These are phyloP conservation scores for Solanum stenotomum DNA, from an alignment of 257 asterid species.

Conservation along the genomic window DNA sequence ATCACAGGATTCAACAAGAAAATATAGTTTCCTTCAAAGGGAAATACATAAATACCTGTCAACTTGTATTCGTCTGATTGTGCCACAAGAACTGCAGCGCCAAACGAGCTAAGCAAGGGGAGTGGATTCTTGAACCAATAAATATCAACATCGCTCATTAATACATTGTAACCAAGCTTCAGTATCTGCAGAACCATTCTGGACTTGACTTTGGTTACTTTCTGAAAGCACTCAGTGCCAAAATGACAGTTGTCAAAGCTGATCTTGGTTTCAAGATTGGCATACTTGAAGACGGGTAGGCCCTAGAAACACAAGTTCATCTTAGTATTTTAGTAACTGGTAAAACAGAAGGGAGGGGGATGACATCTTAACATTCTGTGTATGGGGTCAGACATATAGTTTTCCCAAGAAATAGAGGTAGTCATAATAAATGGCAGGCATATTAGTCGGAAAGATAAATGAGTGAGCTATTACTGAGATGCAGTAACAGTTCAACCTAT, in stretches of 20 bases:
- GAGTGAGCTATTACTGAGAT: background rate
- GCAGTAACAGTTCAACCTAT: background rate
- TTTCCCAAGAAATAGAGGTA: background rate
- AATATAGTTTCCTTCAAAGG: background rate
- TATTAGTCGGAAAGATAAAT: background rate
- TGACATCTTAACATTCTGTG: background rate
- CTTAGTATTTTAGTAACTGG: background rate
- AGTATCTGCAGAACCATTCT: conserved; percentile 74
- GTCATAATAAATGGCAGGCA: background rate
- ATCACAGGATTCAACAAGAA: background rate
- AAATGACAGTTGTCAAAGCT: conserved; percentile 92
- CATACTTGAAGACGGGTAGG: conserved; percentile 63
- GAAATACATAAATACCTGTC: conserved; percentile 35
- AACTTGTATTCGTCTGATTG: conserved; percentile 81
- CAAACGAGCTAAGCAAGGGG: conserved; percentile 60
- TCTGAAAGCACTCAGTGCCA: conserved; percentile 86
- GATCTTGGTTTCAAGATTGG: conserved; percentile 50
- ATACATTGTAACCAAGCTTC: conserved; percentile 59
- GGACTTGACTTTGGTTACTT: conserved; percentile 88
- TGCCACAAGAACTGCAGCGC: conserved; percentile 65
- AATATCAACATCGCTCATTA: conserved; percentile 42
- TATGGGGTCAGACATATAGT: background rate
- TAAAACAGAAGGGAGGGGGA: background rate
- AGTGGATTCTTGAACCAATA: conserved; percentile 65
- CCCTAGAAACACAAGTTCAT: conserved; percentile 44